phyloP scores from a whole-genome alignment of 805 yeast genomes.

The Saitoella complicata region DNA sequence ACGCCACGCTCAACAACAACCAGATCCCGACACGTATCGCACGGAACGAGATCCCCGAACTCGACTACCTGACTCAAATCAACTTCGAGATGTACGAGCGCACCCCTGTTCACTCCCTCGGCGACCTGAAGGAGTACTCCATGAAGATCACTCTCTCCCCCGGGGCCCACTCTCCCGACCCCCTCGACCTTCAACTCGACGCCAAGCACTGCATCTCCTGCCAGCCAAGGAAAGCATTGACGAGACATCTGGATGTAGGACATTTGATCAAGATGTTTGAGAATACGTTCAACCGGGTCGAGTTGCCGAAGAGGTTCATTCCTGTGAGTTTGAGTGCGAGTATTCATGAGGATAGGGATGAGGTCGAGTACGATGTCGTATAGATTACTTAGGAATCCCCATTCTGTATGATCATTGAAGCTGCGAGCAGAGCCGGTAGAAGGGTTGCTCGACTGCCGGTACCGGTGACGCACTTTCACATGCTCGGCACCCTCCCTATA shows the following conservation, averaged over 20 bases:
- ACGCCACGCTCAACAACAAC: constrained; percentile 37
- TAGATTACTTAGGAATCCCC: too few species aligned
- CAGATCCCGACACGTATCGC: constrained; percentile 91
- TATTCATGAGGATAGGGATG: too few species aligned
- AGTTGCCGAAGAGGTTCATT: constrained; percentile 53
- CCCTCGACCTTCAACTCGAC: constrained; percentile 89
- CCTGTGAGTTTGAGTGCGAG: constrained; percentile 52
- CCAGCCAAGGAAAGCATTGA: constrained; percentile 75
- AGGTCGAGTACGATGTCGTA: too few species aligned
- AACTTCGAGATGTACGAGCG: constrained; percentile 78
- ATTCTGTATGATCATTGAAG: too few species aligned
- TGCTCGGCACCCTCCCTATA: too few species aligned
- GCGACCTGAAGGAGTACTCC: constrained; percentile 68
- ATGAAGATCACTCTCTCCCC: constrained; percentile 86
- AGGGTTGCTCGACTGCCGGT: too few species aligned
- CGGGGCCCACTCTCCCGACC: constrained; percentile 96
- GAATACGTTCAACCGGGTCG: constrained; percentile 70
- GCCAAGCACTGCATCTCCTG: constrained; percentile 94
- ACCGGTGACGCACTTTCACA: too few species aligned
- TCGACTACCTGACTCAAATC: constrained; percentile 88
- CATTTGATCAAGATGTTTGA: constrained; percentile 66
- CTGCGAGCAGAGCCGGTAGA: too few species aligned
- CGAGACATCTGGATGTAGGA: constrained; percentile 86
- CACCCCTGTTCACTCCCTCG: constrained; percentile 25
- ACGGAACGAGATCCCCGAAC: constrained; percentile 87